phyloP scores from a whole-genome alignment of 2,329 filamentous ascomycete genomes.

The Penicillium sp. region DNA sequence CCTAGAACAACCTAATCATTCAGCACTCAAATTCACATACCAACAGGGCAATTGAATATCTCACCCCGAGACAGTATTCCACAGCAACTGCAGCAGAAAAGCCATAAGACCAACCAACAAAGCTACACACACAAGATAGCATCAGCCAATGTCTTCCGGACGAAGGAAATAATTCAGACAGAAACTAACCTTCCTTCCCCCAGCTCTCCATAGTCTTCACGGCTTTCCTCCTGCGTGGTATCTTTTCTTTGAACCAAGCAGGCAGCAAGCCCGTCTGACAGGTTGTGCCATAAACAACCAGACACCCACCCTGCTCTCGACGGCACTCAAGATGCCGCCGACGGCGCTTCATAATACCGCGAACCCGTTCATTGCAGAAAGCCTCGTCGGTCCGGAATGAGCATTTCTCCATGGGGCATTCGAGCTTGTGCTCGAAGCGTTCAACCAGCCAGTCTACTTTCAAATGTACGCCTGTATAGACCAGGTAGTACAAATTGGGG shows the following conservation, averaged over 20 bases:
- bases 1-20: background rate
- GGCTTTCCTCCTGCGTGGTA: conserved; percentile 15
- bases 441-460: conserved; percentile 68
- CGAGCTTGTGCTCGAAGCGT: conserved; percentile 59
- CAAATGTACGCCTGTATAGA: conserved; percentile 62
- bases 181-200: conserved; percentile 31
- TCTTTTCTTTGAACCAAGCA: conserved; percentile 30
- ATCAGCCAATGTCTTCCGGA: background rate
- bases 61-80: background rate
- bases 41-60: background rate
- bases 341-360: conserved; percentile 41
- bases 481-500: conserved; percentile 60
- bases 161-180: background rate
- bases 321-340: conserved; percentile 42
- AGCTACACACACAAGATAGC: background rate
- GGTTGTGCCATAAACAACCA: conserved; percentile 37
- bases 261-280: conserved; percentile 32
- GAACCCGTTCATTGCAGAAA: conserved; percentile 42
- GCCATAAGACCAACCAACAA: background rate
- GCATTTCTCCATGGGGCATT: conserved; percentile 57
- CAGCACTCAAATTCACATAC: background rate
- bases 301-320: conserved; percentile 31
- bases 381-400: conserved; percentile 42
- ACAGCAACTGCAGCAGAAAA: conserved; percentile 1
- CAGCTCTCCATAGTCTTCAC: conserved; percentile 8